Evolutionary conservation across 441 rosid species (phyloP).

Genomic region (Rhodomyrtus psidioides): DNA sequence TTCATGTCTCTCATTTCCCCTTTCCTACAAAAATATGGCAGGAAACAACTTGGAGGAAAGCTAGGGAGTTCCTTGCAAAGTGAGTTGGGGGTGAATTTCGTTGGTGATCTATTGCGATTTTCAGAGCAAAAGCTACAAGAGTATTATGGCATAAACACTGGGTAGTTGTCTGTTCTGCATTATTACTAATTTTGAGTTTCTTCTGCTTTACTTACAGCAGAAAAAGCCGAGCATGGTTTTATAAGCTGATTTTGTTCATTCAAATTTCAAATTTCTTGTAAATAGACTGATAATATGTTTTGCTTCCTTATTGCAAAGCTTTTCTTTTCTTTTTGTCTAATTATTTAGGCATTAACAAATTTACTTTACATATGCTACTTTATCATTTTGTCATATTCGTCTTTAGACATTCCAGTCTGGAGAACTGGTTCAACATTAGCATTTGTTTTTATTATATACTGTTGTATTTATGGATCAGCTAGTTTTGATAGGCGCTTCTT

Average conservation of each 20-base stretch:
- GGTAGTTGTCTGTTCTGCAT: slow-evolving; percentile 30
- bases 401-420: background rate
- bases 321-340: background rate
- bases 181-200: background rate
- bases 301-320: background rate
- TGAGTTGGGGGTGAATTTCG: slow-evolving; percentile 59
- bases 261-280: background rate
- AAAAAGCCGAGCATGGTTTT: background rate
- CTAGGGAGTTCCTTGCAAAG: slow-evolving; percentile 71
- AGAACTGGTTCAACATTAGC: background rate
- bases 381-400: background rate
- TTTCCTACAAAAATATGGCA: slow-evolving; percentile 19
- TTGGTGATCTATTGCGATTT: slow-evolving; percentile 73
- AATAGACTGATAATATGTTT: background rate
- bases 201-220: background rate
- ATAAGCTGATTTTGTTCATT: background rate
- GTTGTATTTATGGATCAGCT: background rate
- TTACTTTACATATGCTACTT: background rate
- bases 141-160: slow-evolving; percentile 69
- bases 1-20: background rate
- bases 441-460: background rate
- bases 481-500: background rate
- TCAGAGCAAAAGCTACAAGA: slow-evolving; percentile 85
- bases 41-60: slow-evolving; percentile 98
- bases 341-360: background rate